Conservation (phyloP, 768 basidiomycete species). For the Pisolithus marmoratus region DNA sequence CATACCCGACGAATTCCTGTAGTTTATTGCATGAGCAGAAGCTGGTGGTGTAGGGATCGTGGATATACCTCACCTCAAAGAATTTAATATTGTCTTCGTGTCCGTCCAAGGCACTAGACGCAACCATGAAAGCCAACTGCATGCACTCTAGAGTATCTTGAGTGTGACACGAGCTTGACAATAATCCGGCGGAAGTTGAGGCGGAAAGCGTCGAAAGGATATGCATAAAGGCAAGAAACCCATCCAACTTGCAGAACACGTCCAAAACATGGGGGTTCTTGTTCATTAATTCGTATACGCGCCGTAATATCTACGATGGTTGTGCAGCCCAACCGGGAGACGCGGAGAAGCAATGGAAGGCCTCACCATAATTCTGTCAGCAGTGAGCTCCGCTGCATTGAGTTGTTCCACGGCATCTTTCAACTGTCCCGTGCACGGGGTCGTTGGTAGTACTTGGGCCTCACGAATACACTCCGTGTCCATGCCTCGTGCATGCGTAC, state of each 20-base stretch:
- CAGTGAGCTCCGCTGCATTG: slow-evolving; percentile 47
- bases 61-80: slow-evolving; percentile 52
- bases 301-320: slow-evolving; percentile 51
- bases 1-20: slow-evolving; percentile 51
- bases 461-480: slow-evolving; percentile 23
- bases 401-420: slow-evolving; percentile 63
- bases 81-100: slow-evolving; percentile 53
- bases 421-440: slow-evolving; percentile 44
- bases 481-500: slow-evolving; percentile 2
- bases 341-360: not conserved
- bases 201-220: slow-evolving; percentile 56
- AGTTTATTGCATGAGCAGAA: not conserved
- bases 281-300: slow-evolving; percentile 62
- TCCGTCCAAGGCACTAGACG: slow-evolving; percentile 57
- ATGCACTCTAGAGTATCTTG: slow-evolving; percentile 47
- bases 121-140: slow-evolving; percentile 56
- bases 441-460: not conserved
- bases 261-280: slow-evolving; percentile 64
- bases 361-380: slow-evolving; percentile 50
- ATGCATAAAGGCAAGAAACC: slow-evolving; percentile 71
- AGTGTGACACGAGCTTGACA: slow-evolving; percentile 28
- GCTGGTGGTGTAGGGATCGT: slow-evolving; percentile 30
- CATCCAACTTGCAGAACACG: slow-evolving; percentile 77
- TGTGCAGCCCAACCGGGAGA: not conserved
- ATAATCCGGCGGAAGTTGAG: slow-evolving; percentile 19